Evolutionary conservation across 768 basidiomycete genomes (phyloP), one percentile per base, ranked within the genome.

Genomic region (Lepiota brunneoincarnata): DNA sequence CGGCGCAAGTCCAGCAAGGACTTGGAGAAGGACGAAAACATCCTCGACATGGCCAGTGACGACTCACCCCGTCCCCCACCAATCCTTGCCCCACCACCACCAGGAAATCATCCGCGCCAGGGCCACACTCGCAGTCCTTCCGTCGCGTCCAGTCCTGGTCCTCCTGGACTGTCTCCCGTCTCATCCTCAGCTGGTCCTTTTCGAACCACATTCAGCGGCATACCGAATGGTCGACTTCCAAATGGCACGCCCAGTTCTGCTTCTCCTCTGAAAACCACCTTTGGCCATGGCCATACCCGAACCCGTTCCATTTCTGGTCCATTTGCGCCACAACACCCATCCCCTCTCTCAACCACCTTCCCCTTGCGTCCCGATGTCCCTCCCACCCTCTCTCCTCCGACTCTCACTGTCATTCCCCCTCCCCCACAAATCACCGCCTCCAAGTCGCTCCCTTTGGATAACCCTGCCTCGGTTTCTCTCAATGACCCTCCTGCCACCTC

Each of bases 271-370:
- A 64, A 70, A 23, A 63, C 68, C 1, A 67, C 72, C 0, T 71
- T 73, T 24, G 53, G 63, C 44, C 64, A 67, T 47, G 67, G 58
- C 2, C 78, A 80, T 64, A 60, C 69, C 18, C 76, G 79, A 28
- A 75, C 74, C 9, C 73, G 76, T 14, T 80, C 81, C 3, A 72
- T 80, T 42, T 82, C 82, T 5, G 71, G 77, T 2, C 74, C 79
- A 2, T 80, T 78, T 61, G 71, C 75, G 2, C 79, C 80, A 1
- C 63, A 72, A 23, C 68, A 73, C 2, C 80, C 77, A 3, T 82
- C 83, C 1, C 82, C 82, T 4, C 73, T 83, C 12, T 71, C 78
- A 10, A 59, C 74, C 15, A 69, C 49, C 31, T 74, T 51, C 52
- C 64, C 57, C 28, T 26, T 26, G 14, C 36, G 34, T 20, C 35